Evolutionary conservation across 2,329 filamentous ascomycete species (phyloP), one percentile per base, ranked within the genome.

Genomic region (Paraconiothyrium brasiliense): DNA sequence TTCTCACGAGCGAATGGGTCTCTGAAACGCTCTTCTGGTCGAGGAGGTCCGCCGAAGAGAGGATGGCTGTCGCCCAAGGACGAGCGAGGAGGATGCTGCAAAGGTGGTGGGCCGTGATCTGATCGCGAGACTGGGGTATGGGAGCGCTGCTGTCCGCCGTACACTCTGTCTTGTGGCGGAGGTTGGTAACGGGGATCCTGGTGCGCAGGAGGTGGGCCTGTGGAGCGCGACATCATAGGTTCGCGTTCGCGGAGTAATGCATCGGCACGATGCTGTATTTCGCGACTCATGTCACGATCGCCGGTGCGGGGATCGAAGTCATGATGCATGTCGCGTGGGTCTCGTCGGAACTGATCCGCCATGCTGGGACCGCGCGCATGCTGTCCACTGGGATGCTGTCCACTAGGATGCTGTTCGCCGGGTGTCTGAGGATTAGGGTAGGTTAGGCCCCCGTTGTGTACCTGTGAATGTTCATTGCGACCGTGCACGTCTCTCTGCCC

Each of bases 401-500:
- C 70, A 8, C 61, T 61, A 22, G 70, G 60, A 58, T 75, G 67
- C 39, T 63, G 68, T 51, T 77, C 75, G 44, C 61, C 72, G 1
- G 73, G 75, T 30, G 74, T 74, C 39, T 75, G 74, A 24, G 76
- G 70, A 35, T 75, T 76, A 0, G 76, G 74, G 57, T 76, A 78
- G 3, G 68, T 62, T n/a, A 75, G 16, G 13, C 59, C 67, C 9
- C 66, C 69, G 49, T 76, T 78, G 27, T 75, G 73, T 34, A 63
- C 61, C 51, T 76, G 75, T 8, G 74, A 60, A 41, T 75, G 76
- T 41, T 78, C 76, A 30, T 76, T 77, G 20, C 75, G 68, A 49
- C 66, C 63, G 30, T 74, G 61, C 14, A 68, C 44, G 3, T 77
- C 74, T 59, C 75, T 69, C 37, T 70, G 70, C 55, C 72, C 71